phyloP scores from a whole-genome alignment of 2,329 filamentous ascomycete species.

The Colletotrichum tofieldiae region DNA sequence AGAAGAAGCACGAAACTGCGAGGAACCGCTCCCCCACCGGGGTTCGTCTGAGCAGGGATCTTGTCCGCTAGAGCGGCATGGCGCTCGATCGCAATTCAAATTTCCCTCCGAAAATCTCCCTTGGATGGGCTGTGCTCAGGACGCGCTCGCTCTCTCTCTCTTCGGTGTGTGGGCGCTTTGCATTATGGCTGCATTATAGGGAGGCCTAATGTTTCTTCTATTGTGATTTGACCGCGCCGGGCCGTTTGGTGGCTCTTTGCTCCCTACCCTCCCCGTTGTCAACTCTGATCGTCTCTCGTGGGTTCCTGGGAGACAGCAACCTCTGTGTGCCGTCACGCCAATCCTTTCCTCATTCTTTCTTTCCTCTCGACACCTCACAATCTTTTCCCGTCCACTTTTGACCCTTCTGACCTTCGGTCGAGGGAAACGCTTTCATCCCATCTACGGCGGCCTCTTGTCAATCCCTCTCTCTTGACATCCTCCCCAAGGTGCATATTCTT shows the following conservation, averaged over 20 bases:
- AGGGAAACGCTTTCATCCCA: conserved; percentile 19
- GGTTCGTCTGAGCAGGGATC: conserved; percentile 41
- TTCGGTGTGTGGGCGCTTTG: neutral
- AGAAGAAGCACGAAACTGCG: conserved; percentile 8
- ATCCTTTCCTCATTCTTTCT: conserved; percentile 29
- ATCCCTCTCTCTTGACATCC: neutral
- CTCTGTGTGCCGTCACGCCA: conserved; percentile 23
- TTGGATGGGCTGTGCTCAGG: neutral
- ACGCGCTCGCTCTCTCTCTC: conserved; percentile 17
- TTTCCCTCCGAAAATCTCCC: conserved; percentile 35
- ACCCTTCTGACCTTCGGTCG: conserved; percentile 11
- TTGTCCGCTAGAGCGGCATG: conserved; percentile 30
- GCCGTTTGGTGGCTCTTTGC: conserved; percentile 9
- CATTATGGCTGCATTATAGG: conserved; percentile 2
- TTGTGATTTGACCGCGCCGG: conserved; percentile 11
- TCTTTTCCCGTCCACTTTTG: conserved; percentile 19
- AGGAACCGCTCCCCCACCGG: conserved; percentile 25
- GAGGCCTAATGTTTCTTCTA: conserved; percentile 7
- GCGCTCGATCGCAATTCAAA: conserved; percentile 41
- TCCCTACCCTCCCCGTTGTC: neutral
- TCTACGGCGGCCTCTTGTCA: conserved; percentile 27
- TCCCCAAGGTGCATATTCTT: conserved; percentile 20
- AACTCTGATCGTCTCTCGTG: conserved; percentile 32
- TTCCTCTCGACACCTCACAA: conserved; percentile 13
- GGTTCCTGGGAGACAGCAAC: conserved; percentile 26